These are phyloP conservation scores for Fereydounia khargensis DNA, from an alignment of 1,284 basidiomycete species.

Conservation along the genomic window DNA sequence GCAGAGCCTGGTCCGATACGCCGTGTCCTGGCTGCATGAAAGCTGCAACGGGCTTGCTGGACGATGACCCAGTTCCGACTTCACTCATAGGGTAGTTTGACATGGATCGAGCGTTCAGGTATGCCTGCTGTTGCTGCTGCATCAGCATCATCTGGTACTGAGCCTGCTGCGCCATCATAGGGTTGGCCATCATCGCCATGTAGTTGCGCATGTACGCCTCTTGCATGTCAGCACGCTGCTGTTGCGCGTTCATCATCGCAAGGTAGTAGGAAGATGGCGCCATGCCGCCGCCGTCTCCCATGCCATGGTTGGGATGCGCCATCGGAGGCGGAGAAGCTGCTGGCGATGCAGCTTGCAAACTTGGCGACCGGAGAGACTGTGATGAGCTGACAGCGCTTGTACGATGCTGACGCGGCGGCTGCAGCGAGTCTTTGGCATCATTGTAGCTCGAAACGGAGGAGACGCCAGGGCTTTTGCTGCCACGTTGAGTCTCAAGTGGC, in stretches of 20 bases:
- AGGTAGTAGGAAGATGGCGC: too few species aligned
- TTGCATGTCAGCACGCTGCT: slow-evolving; percentile 24
- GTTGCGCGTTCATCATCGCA: slow-evolving; percentile 18
- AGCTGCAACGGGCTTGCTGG: slow-evolving; percentile 8
- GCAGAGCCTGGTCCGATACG: neutral
- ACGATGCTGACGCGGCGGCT: too few species aligned
- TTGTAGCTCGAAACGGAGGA: too few species aligned
- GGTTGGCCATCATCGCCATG: slow-evolving; percentile 36
- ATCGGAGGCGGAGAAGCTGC: too few species aligned
- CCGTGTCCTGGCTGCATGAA: slow-evolving; percentile 24
- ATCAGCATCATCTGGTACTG: slow-evolving; percentile 24
- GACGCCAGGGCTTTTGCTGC: too few species aligned
- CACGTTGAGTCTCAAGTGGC: too few species aligned
- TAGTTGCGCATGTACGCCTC: slow-evolving; percentile 36
- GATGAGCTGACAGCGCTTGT: too few species aligned
- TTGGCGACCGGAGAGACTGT: too few species aligned
- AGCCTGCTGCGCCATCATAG: slow-evolving; percentile 23
- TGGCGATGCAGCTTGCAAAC: too few species aligned
- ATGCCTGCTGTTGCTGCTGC: slow-evolving; percentile 29
- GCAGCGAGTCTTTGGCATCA: too few species aligned
- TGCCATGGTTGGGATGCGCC: too few species aligned
- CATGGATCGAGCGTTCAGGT: slow-evolving; percentile 1
- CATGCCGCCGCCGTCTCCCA: too few species aligned
- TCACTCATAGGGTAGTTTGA: slow-evolving; percentile 13
- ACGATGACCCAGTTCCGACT: slow-evolving; percentile 1